These are phyloP conservation scores for Citrus cavaleriei DNA, from an alignment of 345 rosid genomes.

Conservation along the genomic window DNA sequence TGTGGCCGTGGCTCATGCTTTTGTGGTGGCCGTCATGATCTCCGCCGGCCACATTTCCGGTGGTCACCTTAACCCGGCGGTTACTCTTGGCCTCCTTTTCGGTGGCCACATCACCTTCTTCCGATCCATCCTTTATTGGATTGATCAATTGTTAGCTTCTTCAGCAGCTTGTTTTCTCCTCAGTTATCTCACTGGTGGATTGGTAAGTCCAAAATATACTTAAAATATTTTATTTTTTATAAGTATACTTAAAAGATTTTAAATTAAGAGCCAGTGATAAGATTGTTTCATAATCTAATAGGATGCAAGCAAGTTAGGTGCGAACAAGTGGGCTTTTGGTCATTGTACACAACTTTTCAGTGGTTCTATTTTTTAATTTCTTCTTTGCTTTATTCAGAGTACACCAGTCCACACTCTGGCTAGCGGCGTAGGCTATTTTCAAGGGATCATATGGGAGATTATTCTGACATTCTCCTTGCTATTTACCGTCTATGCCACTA, in stretches of 20 bases:
- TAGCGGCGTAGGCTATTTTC: conserved; percentile 60
- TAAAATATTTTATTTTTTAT: no score
- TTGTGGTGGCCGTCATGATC: conserved; percentile 84
- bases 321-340: neutral
- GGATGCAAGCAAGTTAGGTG: no score
- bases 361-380: neutral
- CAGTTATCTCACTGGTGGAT: conserved; percentile 80
- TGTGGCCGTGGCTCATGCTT: conserved; percentile 82
- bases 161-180: conserved; percentile 77
- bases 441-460: conserved; percentile 78
- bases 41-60: conserved; percentile 90
- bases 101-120: conserved; percentile 79
- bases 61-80: conserved; percentile 93
- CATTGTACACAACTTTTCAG: neutral
- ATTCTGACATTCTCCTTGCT: conserved; percentile 68
- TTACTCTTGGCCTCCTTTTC: conserved; percentile 70
- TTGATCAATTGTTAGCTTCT: conserved; percentile 74
- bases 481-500: conserved; percentile 85
- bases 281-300: neutral
- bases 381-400: conserved; percentile 20
- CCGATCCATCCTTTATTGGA: conserved; percentile 70
- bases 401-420: conserved; percentile 65
- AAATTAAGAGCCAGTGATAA: neutral
- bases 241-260: neutral
- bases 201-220: conserved; percentile 32